Percentiles rank a stretch among this genome's conserved stretches.
Conservation (phyloP, 192 early-diverging fungal species). For the Phlyctochytrium planicorne region DNA sequence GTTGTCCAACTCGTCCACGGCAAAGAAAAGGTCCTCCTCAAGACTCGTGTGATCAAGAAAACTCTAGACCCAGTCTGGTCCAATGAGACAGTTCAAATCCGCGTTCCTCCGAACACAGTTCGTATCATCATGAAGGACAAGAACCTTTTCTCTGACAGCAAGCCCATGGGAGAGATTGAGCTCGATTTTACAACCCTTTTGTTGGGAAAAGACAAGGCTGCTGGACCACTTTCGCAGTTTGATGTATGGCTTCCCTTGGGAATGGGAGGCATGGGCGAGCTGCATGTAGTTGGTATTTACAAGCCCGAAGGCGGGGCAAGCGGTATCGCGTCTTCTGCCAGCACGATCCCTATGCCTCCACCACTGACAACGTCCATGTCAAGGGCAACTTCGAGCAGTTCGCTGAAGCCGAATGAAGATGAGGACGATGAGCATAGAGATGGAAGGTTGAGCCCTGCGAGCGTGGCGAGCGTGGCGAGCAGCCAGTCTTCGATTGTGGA, state of each 20-base stretch:
- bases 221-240: too few species aligned
- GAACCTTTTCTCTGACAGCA: conserved; percentile 62
- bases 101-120: conserved; percentile 39
- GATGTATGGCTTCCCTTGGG: conserved; percentile 37
- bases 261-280: conserved; percentile 41
- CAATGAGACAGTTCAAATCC: conserved; percentile 36
- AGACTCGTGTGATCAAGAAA: conserved; percentile 72
- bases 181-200: conserved; percentile 50
- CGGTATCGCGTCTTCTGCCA: background rate
- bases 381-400: background rate
- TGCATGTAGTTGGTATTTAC: conserved; percentile 3
- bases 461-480: conserved; percentile 1
- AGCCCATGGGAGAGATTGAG: conserved; percentile 63
- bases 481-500: background rate
- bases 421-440: background rate
- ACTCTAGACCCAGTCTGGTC: conserved; percentile 64
- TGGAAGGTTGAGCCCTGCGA: background rate
- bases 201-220: background rate
- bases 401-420: background rate
- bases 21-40: conserved; percentile 60
- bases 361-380: background rate
- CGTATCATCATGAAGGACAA: conserved; percentile 68
- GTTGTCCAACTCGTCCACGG: conserved; percentile 35
- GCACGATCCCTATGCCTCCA: background rate
- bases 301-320: background rate